phyloP scores from a whole-genome alignment of 2,329 filamentous ascomycete genomes.

The Fusarium humuli region DNA sequence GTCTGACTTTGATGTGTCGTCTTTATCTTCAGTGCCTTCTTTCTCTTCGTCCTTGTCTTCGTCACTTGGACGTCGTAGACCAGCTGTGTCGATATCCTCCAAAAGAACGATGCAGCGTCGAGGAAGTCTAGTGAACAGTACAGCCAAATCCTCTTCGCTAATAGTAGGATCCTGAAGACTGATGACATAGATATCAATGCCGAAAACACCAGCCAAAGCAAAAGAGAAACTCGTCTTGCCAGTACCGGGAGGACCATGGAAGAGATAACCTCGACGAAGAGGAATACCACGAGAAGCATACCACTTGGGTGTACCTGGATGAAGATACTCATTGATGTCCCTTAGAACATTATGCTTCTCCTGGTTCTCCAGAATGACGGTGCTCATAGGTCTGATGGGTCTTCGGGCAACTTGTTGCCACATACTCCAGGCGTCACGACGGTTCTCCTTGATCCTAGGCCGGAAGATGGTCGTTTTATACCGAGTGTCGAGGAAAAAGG shows the following conservation, averaged over 20 bases:
- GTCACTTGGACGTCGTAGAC: conserved; percentile 60
- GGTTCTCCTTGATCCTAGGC: conserved; percentile 59
- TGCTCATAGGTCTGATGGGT: conserved; percentile 77
- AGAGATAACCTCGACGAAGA: conserved; percentile 80
- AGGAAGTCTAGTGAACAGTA: conserved; percentile 70
- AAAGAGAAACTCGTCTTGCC: conserved; percentile 78
- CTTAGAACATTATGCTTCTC: conserved; percentile 74
- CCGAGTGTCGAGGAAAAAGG: conserved; percentile 64
- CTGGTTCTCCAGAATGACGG: conserved; percentile 76
- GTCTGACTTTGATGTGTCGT: conserved; percentile 15
- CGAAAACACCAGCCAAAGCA: conserved; percentile 73
- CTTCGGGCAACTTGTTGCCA: conserved; percentile 71
- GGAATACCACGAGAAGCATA: conserved; percentile 82
- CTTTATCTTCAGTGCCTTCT: conserved; percentile 17
- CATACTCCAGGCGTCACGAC: conserved; percentile 57
- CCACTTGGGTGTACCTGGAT: conserved; percentile 76
- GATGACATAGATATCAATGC: conserved; percentile 74
- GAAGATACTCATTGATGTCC: conserved; percentile 83
- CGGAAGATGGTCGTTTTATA: conserved; percentile 70
- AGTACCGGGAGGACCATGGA: conserved; percentile 79
- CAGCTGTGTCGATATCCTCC: conserved; percentile 77
- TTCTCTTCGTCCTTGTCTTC: conserved; percentile 46
- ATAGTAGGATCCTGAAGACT: conserved; percentile 66
- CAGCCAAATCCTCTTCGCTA: conserved; percentile 70
- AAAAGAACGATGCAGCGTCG: conserved; percentile 73